Evolutionary conservation across 306 rosid species (phyloP), one percentile per base, ranked within the genome.

Genomic region (Styphnolobium japonicum): DNA sequence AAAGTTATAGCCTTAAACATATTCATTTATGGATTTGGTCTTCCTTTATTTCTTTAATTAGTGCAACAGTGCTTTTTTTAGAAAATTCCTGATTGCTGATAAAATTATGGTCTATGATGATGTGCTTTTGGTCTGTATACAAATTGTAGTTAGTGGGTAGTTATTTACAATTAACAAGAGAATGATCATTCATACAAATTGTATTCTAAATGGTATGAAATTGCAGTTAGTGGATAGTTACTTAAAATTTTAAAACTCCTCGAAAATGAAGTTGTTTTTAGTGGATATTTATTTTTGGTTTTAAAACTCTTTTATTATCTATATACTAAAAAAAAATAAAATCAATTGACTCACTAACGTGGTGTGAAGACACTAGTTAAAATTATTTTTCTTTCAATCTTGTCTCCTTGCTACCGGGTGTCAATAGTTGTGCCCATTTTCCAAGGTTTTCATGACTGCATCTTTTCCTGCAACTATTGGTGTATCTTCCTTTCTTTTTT

Each of bases 41-140:
- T 33, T 46, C 51, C 36, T 6, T 36, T 45, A 45, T 45, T 55
- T 42, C 10, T 36, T 71, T 46, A 43, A 61, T 63, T 55, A 43
- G 16, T 33, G 42, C 46, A 15, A 11, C 58, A 10, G 22, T 7
- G 39, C 64, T 60, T 39, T 33, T 27, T 49, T 23, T 19, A 11
- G 39, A 46, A 71, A 56, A 10, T 85, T 70, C 53, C 22, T 25
- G 33, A 60, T 84, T 52, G 27, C 33, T 6, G 37, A 77, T 29
- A 67, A 55, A 77, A 72, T 45, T 40, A 25, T 85, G 57, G 72
- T 81, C 66, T 67, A 64, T 60, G 52, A 72, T 43, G 29, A 53
- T 29, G 45, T 65, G 23, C 5, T 11, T 19, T 15, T 61, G 14
- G 73, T 36, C 16, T 22, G 33, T 51, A 31, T 36, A 19, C 34